phyloP scores from a whole-genome alignment of 495 filamentous ascomycete genomes.

The Aspergillus bridgeri region DNA sequence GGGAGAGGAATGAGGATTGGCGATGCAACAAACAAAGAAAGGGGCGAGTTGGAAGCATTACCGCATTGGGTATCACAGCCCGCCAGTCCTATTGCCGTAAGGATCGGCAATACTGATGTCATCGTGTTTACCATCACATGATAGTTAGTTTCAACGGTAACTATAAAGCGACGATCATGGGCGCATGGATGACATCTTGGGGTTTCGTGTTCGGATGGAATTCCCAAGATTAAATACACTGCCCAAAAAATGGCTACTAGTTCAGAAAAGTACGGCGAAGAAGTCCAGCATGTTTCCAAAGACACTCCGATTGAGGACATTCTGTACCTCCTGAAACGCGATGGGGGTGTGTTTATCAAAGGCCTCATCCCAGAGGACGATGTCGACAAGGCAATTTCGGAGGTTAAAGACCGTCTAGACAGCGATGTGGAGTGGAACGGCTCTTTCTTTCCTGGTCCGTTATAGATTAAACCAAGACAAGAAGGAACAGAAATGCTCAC shows the following conservation, averaged over 20 bases:
- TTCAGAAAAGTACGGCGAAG: conserved; percentile 57
- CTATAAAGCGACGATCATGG: no score
- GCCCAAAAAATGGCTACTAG: conserved; percentile 59
- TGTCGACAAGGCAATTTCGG: conserved; percentile 9
- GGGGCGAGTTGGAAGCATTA: not conserved
- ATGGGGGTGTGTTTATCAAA: conserved; percentile 12
- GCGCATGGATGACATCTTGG: no score
- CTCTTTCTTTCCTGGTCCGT: conserved; percentile 13
- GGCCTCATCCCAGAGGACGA: conserved; percentile 4
- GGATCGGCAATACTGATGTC: not conserved
- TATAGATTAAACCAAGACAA: not conserved
- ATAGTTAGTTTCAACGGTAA: no score
- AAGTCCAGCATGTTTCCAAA: conserved; percentile 44
- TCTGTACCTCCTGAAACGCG: conserved; percentile 13
- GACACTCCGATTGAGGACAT: conserved; percentile 8
- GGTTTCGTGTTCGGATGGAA: no score
- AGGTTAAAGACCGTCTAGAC: conserved; percentile 9
- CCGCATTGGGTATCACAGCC: not conserved
- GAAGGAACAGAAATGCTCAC: not conserved
- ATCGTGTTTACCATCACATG: no score
- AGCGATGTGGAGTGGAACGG: conserved; percentile 14
- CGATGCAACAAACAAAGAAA: not conserved
- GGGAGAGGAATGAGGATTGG: not conserved
- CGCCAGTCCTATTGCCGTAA: no score
- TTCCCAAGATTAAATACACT: no score